Evolutionary conservation across 2,329 filamentous ascomycete genomes (phyloP), one percentile per base, ranked within the genome.

Genomic region (Cercospora sp.): DNA sequence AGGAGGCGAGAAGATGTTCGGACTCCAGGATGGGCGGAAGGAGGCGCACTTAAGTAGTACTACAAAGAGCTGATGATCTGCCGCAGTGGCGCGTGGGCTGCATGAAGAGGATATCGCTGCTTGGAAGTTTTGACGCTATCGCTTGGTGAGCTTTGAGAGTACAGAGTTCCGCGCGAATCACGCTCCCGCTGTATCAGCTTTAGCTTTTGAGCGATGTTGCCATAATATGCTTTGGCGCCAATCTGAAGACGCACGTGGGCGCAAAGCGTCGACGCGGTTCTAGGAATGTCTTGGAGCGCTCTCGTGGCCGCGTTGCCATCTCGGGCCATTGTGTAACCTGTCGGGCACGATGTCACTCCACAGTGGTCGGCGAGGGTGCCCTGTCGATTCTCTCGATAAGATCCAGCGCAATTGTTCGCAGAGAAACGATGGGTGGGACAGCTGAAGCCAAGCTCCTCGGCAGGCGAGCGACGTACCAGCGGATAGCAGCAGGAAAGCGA

Each of bases 1-100:
- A 68, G 58, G 59, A 63, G 63, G 58, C 66, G 63, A 68, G 59
- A 26, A 68, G 63, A 30, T 30, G 63, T 65, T 68, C 63, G 51
- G 66, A 68, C 66, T 65, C 66, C 66, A 68, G 58, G 57, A 36
- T 33, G 66, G 57, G 58, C 23, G 57, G 26, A 36, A 61, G 42
- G 42, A 67, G 31, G 55, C 16, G 30, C 55, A 36, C 30, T 31
- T 59, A 23, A 36, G 55, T 53, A 16, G 48, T 33, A 59, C 28
- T 59, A 59, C 31, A 16, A 31, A 58, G 6, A 59, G 55, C 23
- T 31, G 48, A 53, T 20, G 55, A 59, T 59, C 33, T 64, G 62
- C 61, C 48, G 61, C 61, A 42, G n/a, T 62, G 42, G 55, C 55
- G 55, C 48, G 40, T 48, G 42, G 36, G 60, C 60, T 45, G 60